A percentile compares a stretch with the other conserved stretches of the same genome.
Evolutionary conservation across 306 rosid species (phyloP).

Genomic region (Pyrus pyrifolia): DNA sequence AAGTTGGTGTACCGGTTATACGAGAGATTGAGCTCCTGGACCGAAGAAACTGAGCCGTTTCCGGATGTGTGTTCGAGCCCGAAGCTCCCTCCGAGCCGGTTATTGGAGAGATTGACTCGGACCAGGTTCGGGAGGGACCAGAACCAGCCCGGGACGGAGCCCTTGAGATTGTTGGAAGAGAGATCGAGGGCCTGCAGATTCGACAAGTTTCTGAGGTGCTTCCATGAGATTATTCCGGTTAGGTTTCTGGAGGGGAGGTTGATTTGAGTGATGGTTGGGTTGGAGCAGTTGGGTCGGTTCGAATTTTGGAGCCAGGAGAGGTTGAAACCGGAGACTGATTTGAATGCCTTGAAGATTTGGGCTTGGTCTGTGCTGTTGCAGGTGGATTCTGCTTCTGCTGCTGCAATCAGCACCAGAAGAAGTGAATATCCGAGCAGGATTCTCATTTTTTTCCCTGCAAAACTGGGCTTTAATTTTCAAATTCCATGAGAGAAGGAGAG

Average conservation of each 20-base stretch:
- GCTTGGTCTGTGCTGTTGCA: constrained; percentile 47
- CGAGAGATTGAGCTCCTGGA: constrained; percentile 66
- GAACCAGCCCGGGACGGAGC: constrained; percentile 60
- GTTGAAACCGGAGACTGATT: constrained; percentile 57
- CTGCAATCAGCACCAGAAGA: constrained; percentile 29
- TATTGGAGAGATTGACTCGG: constrained; percentile 46
- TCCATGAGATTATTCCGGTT: constrained; percentile 66
- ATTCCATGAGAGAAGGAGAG: background rate
- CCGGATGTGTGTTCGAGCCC: constrained; percentile 23
- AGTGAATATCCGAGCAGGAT: constrained; percentile 20
- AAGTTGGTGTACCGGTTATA: constrained; percentile 66
- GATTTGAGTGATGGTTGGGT: constrained; percentile 26
- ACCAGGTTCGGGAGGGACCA: constrained; percentile 40
- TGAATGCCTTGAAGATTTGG: constrained; percentile 48
- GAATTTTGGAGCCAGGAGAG: constrained; percentile 31
- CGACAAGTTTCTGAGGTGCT: constrained; percentile 47
- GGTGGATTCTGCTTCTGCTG: constrained; percentile 34
- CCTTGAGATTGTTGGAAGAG: constrained; percentile 57
- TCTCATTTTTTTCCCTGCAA: constrained; percentile 12
- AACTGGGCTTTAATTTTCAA: background rate
- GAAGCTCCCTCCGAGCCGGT: constrained; percentile 67
- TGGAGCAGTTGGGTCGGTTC: constrained; percentile 38
- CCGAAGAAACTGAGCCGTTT: constrained; percentile 29
- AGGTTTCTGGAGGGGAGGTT: constrained; percentile 49
- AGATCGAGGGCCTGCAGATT: constrained; percentile 50